These are phyloP conservation scores for Microcyclosporella mali DNA, from an alignment of 2,329 filamentous ascomycete species.

Conservation along the genomic window DNA sequence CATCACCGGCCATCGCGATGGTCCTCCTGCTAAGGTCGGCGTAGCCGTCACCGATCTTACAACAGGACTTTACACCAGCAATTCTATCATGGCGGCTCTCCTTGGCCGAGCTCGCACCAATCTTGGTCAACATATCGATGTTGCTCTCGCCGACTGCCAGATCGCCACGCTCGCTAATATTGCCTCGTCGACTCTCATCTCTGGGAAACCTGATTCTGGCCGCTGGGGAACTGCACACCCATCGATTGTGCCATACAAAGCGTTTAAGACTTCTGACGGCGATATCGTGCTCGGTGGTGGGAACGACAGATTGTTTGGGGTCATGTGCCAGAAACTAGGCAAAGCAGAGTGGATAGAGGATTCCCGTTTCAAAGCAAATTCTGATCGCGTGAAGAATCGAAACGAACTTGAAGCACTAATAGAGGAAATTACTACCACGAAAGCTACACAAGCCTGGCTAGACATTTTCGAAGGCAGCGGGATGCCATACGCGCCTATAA, in stretches of 20 bases:
- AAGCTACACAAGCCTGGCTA: constrained; percentile 84
- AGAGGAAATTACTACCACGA: constrained; percentile 64
- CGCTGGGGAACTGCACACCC: constrained; percentile 97
- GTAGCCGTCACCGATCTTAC: constrained; percentile 96
- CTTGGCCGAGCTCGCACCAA: constrained; percentile 68
- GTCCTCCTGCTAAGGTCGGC: constrained; percentile 91
- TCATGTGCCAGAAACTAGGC: constrained; percentile 52
- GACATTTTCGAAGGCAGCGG: constrained; percentile 80
- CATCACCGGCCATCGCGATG: constrained; percentile 44
- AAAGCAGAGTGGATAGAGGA: constrained; percentile 54
- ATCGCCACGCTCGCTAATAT: constrained; percentile 93
- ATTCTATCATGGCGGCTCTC: constrained; percentile 89
- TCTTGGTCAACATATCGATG: constrained; percentile 85
- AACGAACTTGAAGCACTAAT: constrained; percentile 70
- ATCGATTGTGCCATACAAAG: constrained; percentile 93
- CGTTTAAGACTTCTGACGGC: constrained; percentile 62
- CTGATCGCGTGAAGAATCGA: constrained; percentile 61
- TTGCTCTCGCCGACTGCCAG: constrained; percentile 87
- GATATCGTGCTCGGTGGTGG: constrained; percentile 59
- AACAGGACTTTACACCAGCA: constrained; percentile 89
- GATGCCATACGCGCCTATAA: constrained; percentile 91
- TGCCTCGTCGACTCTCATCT: constrained; percentile 83
- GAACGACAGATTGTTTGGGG: constrained; percentile 56
- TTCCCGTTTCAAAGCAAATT: constrained; percentile 53
- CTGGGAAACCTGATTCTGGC: constrained; percentile 77